Base-by-base conservation (phyloP, 2,329 filamentous ascomycete genomes). In the Aspergillus spinulosporus region DNA sequence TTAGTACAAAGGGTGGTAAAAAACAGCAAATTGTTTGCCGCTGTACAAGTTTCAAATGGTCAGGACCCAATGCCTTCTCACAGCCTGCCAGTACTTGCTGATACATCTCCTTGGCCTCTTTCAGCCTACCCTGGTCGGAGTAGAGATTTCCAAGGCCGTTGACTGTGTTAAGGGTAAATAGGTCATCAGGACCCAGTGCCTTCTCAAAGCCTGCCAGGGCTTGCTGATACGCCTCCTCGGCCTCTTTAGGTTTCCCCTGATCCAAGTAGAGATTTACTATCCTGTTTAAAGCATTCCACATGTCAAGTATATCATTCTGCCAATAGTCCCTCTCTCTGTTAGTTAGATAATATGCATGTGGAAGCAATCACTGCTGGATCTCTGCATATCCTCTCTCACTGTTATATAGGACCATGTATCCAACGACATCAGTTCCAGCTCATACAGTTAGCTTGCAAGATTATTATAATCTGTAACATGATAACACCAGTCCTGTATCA, bases 201-300 rank as follows among this genome's bases (percentile, higher is more conserved):
- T 49, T 51, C 26, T 56, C 15, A 11, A 46, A 9, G n/a, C n/a
- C 34, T 47, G 43, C 12, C 42, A 46, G 12, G n/a, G 34, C 32
- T 26, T 40, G 47, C n/a, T 39, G 40, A 31, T 50, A 39, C 5
- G 49, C 12, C 5, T n/a, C 26, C 36, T 54, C 52, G 14, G 52
- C 52, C 36, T 54, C 6, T 12, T 31, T 8, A 11, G 26, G 47
- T 14, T 39, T 46, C n/a, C 29, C 45, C 37, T 54, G 52, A 28
- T 62, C 49, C 6, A 2, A 8, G 52, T 66, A 68, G 21, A 68
- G 54, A 40, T 40, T 15, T n/a, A 60, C 64, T 31, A 66, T 40
- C 4, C 40, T 15, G 40, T 57, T 12, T 2, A 60, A 51, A 28
- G 58, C 59, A 31, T 26, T 43, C 54, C 48, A 57, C 12, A 60